Percentiles rank a stretch among this genome's conserved stretches.
phyloP scores from a whole-genome alignment of 2,329 filamentous ascomycete species.

The Calonectria honghensis region DNA sequence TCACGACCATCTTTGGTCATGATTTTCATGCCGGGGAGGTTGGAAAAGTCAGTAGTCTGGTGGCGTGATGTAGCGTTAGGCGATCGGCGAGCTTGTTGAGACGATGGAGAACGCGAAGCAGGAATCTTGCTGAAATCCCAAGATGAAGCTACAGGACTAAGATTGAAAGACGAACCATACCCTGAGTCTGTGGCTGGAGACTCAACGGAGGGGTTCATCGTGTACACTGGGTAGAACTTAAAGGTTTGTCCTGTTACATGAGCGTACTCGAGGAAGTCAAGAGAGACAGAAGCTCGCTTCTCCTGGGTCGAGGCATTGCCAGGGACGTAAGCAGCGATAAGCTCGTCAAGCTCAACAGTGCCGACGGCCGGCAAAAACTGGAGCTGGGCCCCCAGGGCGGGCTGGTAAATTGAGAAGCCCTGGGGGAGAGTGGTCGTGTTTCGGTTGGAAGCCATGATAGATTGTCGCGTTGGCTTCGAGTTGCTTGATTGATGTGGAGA shows the following conservation, averaged over 20 bases:
- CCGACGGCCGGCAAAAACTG: constrained; percentile 81
- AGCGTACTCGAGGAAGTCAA: constrained; percentile 76
- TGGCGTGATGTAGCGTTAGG: constrained; percentile 56
- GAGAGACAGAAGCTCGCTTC: constrained; percentile 74
- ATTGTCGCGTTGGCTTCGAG: constrained; percentile 34
- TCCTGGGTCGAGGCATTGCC: constrained; percentile 73
- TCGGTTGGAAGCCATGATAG: constrained; percentile 55
- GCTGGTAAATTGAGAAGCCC: constrained; percentile 78
- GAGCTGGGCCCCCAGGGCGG: constrained; percentile 72
- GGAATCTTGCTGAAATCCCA: constrained; percentile 67
- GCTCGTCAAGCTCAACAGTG: constrained; percentile 75
- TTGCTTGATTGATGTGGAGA: constrained; percentile 33
- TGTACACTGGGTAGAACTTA: constrained; percentile 76
- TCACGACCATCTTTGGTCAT: constrained; percentile 78
- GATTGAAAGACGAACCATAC: constrained; percentile 68
- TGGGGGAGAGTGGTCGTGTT: constrained; percentile 57
- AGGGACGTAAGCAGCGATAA: constrained; percentile 75
- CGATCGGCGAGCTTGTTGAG: constrained; percentile 51
- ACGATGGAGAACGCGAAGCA: constrained; percentile 57
- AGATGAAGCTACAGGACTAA: constrained; percentile 70
- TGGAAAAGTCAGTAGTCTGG: constrained; percentile 67
- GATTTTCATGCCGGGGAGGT: constrained; percentile 79
- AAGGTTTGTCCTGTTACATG: constrained; percentile 73
- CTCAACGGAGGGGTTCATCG: constrained; percentile 58
- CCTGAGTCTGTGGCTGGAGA: constrained; percentile 71